Evolutionary conservation across 768 basidiomycete genomes (phyloP).

Genomic region (Gymnopilus junonius): DNA sequence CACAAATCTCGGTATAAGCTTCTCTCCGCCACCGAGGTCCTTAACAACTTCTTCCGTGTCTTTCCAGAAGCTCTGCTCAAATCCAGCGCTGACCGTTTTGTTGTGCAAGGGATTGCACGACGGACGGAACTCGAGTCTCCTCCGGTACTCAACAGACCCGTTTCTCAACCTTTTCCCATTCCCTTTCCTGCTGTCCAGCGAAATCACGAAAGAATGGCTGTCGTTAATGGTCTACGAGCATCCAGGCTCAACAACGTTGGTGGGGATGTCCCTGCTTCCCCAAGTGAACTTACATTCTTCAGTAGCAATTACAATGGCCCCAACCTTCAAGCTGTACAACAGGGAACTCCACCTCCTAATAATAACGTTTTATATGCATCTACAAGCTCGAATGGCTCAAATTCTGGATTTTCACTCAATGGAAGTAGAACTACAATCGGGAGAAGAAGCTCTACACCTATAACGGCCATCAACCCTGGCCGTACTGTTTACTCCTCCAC

Average conservation of each 20-base stretch:
- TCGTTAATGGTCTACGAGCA: not conserved
- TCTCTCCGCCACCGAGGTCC: not conserved
- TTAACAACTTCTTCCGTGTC: not conserved
- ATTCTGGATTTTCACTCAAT: not conserved
- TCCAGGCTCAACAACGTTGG: too few species aligned
- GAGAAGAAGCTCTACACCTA: too few species aligned
- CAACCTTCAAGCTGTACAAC: not conserved
- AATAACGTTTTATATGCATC: not conserved
- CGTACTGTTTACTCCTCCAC: not conserved
- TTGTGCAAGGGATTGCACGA: not conserved
- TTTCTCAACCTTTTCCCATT: not conserved
- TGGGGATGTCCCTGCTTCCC: not conserved
- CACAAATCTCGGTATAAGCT: not conserved
- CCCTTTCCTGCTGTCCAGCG: not conserved
- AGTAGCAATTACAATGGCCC: not conserved
- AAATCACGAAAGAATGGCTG: not conserved
- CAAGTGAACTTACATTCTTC: not conserved
- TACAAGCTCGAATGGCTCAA: not conserved
- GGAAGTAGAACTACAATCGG: not conserved
- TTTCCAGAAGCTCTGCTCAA: not conserved
- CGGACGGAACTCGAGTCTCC: not conserved
- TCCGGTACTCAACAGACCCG: not conserved
- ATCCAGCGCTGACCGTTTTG: not conserved
- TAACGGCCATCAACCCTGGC: not conserved
- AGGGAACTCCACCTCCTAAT: too few species aligned